Conservation (phyloP, 2,329 filamentous ascomycete genomes). For the Calonectria crousiana region DNA sequence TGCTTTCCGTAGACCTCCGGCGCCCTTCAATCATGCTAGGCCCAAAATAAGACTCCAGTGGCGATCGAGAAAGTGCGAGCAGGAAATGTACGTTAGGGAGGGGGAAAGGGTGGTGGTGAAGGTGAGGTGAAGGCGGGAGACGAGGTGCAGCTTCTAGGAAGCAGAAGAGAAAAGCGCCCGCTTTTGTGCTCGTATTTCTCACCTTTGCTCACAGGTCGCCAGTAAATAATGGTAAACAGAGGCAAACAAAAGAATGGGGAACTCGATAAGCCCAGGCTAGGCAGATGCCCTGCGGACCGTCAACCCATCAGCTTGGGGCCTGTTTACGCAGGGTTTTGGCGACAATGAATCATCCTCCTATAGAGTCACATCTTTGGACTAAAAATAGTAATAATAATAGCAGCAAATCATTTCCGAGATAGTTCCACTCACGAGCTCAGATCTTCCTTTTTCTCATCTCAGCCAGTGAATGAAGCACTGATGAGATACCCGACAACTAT, state of each 20-base stretch:
- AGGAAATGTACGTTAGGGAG: not conserved
- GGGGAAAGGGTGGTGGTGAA: not conserved
- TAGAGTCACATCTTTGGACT: too few relatives aligned
- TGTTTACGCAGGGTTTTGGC: not conserved
- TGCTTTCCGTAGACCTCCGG: not conserved
- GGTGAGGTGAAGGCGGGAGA: not conserved
- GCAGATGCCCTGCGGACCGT: conserved; percentile 1
- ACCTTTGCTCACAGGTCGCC: not conserved
- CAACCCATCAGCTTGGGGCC: not conserved
- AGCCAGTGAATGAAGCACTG: not conserved
- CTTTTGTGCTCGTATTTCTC: conserved; percentile 1
- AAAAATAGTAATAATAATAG: not conserved
- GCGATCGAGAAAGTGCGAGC: not conserved
- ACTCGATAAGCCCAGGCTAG: not conserved
- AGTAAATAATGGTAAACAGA: not conserved
- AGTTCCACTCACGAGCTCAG: not conserved
- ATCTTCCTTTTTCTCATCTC: not conserved
- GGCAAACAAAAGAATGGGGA: conserved; percentile 10
- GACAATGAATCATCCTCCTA: conserved; percentile 6
- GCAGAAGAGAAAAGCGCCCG: not conserved
- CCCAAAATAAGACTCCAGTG: conserved; percentile 13
- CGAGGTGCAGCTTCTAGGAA: not conserved
- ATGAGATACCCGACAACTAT: not conserved
- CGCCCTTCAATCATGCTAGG: conserved; percentile 16
- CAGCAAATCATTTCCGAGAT: not conserved